Base-by-base conservation (phyloP, 2,329 filamentous ascomycete species). In the Alternaria longipes region DNA sequence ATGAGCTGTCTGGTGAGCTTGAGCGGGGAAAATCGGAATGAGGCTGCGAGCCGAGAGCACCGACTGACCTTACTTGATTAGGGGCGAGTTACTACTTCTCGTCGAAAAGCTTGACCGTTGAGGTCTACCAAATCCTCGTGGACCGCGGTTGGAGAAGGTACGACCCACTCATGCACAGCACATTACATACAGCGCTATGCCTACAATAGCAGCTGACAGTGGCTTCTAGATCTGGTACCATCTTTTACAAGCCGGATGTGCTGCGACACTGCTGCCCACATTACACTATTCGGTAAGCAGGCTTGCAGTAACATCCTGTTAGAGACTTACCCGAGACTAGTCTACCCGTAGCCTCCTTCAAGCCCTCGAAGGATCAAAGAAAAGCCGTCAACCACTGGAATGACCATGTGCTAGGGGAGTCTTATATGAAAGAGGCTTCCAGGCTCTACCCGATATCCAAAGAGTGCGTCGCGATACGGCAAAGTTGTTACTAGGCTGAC, bases 201-300 rank as follows among this genome's bases (percentile, higher is more conserved):
- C 58, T 16, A 45, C 50, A 53, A 47, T 16, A 34, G 56, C 57
- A 52, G 53, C 62, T 66, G 32, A 70, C 40, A 34, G 24, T 22
- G 26, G 36, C 46, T 20, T 18, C 26, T 49, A 77, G 84, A 67
- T 85, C 84, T 40, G 84, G 84, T 16, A 87, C 81, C 28, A 82
- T 93, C 8, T 82, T 95, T 50, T 95, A 95, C 79, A 88, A 92
- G 62, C 91, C 92, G 14, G 90, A 95, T 77, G 89, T 92, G 71
- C 85, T 86, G 60, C 84, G 89, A 58, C 91, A 93, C 63, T 99
- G 95, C 74, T 99, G 95, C 78, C 93, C 94, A 45, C 93, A 97
- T 74, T 98, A 94, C 77, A 93, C 91, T 1, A 89, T 95, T 55
- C 88, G 81, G 82, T 83, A 68, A 54, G 74, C 38, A 52, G 40